These are phyloP conservation scores for Aspergillus chevalieri DNA, from an alignment of 2,329 filamentous ascomycete species.

Conservation along the genomic window DNA sequence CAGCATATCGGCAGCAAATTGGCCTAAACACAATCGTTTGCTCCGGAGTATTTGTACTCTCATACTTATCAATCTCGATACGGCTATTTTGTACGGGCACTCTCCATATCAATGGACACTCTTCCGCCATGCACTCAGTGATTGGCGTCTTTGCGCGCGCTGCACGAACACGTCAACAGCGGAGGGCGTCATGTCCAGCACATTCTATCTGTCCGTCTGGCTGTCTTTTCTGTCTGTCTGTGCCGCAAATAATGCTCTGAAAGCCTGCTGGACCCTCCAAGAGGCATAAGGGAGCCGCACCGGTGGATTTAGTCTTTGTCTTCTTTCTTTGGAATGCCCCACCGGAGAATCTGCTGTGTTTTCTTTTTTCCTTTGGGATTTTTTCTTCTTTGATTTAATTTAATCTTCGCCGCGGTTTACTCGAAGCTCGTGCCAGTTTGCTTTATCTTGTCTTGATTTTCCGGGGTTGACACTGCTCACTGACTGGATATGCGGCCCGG, in stretches of 20 bases:
- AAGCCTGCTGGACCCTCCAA: neutral
- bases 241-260: neutral
- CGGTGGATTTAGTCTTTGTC: neutral
- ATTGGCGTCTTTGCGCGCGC: constrained; percentile 14
- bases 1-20: neutral
- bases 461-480: neutral
- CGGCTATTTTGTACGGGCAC: neutral
- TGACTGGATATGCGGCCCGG: constrained; percentile 10
- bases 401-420: neutral
- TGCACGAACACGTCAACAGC: constrained; percentile 25
- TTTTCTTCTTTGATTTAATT: neutral
- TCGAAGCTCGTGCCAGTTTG: neutral
- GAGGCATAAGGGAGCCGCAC: neutral
- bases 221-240: constrained; percentile 4
- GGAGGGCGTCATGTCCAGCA: constrained; percentile 9
- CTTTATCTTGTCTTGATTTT: neutral
- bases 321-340: neutral
- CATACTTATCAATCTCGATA: no score
- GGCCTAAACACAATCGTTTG: neutral
- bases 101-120: neutral
- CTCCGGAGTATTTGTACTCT: no score
- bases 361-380: neutral
- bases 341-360: neutral
- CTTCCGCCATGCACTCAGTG: constrained; percentile 9
- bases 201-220: neutral